Evolutionary conservation across 1,284 basidiomycete genomes (phyloP).

Genomic region (Cutaneotrichosporon arboriforme): DNA sequence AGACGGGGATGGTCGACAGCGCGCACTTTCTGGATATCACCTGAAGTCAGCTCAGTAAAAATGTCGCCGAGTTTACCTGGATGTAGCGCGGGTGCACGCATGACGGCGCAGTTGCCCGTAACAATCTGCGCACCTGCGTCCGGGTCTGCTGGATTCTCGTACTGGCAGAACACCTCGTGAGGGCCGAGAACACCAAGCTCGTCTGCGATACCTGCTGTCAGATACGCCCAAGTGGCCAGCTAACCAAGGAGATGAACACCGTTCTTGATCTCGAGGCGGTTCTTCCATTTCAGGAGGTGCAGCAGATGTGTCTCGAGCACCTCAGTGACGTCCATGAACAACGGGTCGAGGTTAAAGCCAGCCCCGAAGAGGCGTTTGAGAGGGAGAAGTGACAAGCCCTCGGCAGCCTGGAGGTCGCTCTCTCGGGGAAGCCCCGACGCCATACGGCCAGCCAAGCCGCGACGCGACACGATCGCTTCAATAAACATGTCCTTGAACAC

Average conservation of each 20-base stretch:
- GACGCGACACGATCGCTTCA: slow-evolving; percentile 9
- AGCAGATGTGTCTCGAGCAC: slow-evolving; percentile 22
- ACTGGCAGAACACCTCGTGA: slow-evolving; percentile 33
- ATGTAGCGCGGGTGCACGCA: slow-evolving; percentile 25
- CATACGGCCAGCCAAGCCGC: slow-evolving; percentile 16
- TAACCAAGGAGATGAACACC: slow-evolving; percentile 26
- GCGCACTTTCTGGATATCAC: slow-evolving; percentile 24
- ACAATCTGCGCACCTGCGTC: slow-evolving; percentile 14
- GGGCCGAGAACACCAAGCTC: slow-evolving; percentile 25
- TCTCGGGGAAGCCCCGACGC: neutral
- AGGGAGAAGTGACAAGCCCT: slow-evolving; percentile 13
- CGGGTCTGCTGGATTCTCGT: slow-evolving; percentile 13
- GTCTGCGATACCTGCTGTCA: slow-evolving; percentile 24
- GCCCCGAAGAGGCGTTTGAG: slow-evolving; percentile 19
- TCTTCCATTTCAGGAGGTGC: slow-evolving; percentile 26
- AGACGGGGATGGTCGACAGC: slow-evolving; percentile 26
- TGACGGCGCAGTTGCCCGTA: slow-evolving; percentile 22
- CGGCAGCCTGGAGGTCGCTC: slow-evolving; percentile 6
- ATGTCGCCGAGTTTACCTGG: slow-evolving; percentile 4
- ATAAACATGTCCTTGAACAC: slow-evolving; percentile 16
- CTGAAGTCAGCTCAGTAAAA: slow-evolving; percentile 3
- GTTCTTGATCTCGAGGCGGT: slow-evolving; percentile 20
- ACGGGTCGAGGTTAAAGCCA: slow-evolving; percentile 23
- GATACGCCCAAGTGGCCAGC: neutral
- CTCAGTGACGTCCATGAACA: slow-evolving; percentile 20